Conservation (phyloP, 306 rosid genomes). For the Cajanus cajan region DNA sequence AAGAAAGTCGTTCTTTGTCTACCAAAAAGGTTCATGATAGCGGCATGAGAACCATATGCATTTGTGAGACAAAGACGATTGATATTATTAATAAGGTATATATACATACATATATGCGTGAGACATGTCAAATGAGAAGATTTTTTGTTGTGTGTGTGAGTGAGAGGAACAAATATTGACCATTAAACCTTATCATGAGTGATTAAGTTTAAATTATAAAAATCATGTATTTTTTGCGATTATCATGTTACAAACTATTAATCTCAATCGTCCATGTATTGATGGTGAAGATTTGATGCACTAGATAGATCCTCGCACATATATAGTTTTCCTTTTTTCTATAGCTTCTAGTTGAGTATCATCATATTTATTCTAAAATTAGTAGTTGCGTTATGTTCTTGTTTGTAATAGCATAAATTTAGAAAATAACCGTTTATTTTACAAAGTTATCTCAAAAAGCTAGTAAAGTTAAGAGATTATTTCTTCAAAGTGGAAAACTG, state of each 20-base stretch:
- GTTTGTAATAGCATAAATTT: neutral
- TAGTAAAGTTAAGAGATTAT: neutral
- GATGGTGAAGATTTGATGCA: neutral
- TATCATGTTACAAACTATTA: neutral
- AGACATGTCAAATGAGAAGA: neutral
- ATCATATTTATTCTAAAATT: neutral
- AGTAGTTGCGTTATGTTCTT: neutral
- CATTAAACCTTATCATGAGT: neutral
- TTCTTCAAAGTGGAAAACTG: neutral
- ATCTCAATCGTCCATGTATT: neutral
- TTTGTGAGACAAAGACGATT: slow-evolving; percentile 48
- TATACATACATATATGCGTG: neutral
- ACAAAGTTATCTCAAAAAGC: neutral
- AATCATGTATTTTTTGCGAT: neutral
- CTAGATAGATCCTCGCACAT: neutral
- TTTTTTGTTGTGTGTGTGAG: too few species aligned
- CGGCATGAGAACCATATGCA: slow-evolving; percentile 84
- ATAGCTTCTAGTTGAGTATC: slow-evolving; percentile 2
- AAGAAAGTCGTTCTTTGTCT: slow-evolving; percentile 58
- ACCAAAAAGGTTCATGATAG: slow-evolving; percentile 69
- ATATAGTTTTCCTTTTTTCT: neutral
- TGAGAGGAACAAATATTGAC: neutral
- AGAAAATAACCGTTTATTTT: neutral
- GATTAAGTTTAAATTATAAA: neutral
- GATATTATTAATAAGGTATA: slow-evolving; percentile 85